Base-by-base conservation (phyloP, 306 rosid genomes). In the Spatholobus suberectus region DNA sequence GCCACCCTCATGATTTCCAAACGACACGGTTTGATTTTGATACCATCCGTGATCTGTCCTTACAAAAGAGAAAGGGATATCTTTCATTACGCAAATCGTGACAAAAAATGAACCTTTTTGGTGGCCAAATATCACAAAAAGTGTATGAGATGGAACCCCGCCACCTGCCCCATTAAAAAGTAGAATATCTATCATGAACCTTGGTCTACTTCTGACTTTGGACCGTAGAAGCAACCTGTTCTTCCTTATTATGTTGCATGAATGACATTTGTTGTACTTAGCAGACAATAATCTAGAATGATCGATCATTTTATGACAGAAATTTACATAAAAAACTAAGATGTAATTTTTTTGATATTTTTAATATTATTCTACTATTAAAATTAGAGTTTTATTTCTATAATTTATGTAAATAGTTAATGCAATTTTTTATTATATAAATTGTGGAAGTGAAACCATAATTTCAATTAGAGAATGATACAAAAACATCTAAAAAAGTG, bases 251-350 rank as follows among this genome's bases (percentile, higher is more conserved):
- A 20, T 58, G 66, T 58, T 84, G 41, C 84, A 88, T 77, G 87
- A 12, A 4, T 70, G 89, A 83, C 89, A 69, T 11, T 69, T 38
- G 70, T 70, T 38, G 61, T 24, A 81, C 61, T 63, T 17, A 46
- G 37, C 17, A 57, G 4, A 14, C 12, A 29, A 21, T 44, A 24
- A 24, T 37, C 44, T 18, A 54, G 5, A 54, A 55, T 54, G 8
- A 18, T 52, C 6, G 6, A 49, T 8, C 47, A 34, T 32, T 73
- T 51, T 7, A 73, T 4, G 35, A 44, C 20, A 43, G 5, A 23
- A 23, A n/a, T n/a, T 66, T 32, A 63, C 2, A 1, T 24, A 59
- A 11, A 49, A 49, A 49, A 49, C 8, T 49, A 49, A 46, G n/a
- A 49, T 49, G 7, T 37, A 2, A 5, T 37, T 4, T 37, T 37